Conservation (phyloP, 345 rosid species). For the Lenwebbia sp. region DNA sequence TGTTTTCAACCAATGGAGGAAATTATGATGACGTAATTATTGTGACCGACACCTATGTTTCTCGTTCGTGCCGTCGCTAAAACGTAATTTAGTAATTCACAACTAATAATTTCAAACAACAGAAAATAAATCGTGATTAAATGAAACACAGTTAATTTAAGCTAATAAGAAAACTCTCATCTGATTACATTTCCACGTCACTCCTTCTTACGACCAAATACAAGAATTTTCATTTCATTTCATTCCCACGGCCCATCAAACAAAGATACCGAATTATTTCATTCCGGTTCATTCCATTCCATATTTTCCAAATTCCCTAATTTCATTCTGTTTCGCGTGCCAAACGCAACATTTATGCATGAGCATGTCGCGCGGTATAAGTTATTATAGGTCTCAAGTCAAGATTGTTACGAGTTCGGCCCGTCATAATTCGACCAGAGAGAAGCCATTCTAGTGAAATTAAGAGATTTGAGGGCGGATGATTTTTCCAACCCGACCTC, state of each 20-base stretch:
- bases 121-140: accelerated
- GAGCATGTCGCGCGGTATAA: neutral
- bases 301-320: neutral
- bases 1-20: neutral
- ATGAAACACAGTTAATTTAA: neutral
- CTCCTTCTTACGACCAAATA: neutral
- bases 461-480: neutral
- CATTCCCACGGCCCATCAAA: neutral
- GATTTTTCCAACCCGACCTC: neutral
- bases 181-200: neutral
- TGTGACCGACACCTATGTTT: neutral
- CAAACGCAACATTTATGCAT: neutral
- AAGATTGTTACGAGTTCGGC: neutral
- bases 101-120: neutral
- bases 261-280: neutral
- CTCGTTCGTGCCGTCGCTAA: neutral
- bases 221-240: neutral
- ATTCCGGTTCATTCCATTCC: neutral
- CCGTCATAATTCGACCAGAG: neutral
- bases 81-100: neutral
- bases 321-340: neutral
- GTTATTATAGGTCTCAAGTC: neutral
- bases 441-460: neutral
- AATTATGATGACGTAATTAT: neutral
- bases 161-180: neutral